Evolutionary conservation across 768 basidiomycete genomes (phyloP).

Genomic region (Leucocoprinus sp.): DNA sequence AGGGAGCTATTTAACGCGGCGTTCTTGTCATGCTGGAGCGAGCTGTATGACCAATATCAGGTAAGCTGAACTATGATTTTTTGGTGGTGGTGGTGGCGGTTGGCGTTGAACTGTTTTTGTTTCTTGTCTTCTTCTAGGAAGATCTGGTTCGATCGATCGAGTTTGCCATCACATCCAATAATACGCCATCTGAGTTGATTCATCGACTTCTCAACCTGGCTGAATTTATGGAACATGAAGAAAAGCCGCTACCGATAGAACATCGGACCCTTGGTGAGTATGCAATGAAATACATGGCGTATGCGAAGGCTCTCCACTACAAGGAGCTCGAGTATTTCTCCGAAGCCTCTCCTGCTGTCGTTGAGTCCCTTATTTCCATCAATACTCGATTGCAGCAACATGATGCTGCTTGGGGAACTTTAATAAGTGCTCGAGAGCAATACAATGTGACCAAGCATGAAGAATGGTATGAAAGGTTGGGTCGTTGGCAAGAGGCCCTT

Average conservation of each 20-base stretch:
- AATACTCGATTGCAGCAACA: conserved; percentile 96
- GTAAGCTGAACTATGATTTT: conserved; percentile 37
- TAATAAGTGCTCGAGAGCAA: conserved; percentile 81
- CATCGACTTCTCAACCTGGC: conserved; percentile 88
- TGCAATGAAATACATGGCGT: conserved; percentile 88
- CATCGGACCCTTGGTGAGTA: conserved; percentile 90
- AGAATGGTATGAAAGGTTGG: conserved; percentile 96
- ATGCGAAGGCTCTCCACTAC: conserved; percentile 97
- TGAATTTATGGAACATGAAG: conserved; percentile 99
- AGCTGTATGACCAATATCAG: conserved; percentile 95
- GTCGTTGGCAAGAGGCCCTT: conserved; percentile 92
- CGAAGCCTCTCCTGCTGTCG: conserved; percentile 82
- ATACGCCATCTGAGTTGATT: conserved; percentile 80
- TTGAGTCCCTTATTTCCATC: conserved; percentile 92
- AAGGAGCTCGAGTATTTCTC: conserved; percentile 96
- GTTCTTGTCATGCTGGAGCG: conserved; percentile 95
- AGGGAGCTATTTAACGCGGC: conserved; percentile 97
- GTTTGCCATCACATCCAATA: conserved; percentile 67
- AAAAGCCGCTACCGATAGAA: conserved; percentile 90
- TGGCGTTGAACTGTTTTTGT: no score
- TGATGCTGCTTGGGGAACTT: conserved; percentile 96
- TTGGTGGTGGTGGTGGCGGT: no score
- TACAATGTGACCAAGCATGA: conserved; percentile 91
- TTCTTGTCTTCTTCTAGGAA: conserved; percentile 45
- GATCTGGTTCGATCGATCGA: conserved; percentile 90